Base-by-base conservation (phyloP, 495 filamentous ascomycete species). In the Cetradonia linearis region DNA sequence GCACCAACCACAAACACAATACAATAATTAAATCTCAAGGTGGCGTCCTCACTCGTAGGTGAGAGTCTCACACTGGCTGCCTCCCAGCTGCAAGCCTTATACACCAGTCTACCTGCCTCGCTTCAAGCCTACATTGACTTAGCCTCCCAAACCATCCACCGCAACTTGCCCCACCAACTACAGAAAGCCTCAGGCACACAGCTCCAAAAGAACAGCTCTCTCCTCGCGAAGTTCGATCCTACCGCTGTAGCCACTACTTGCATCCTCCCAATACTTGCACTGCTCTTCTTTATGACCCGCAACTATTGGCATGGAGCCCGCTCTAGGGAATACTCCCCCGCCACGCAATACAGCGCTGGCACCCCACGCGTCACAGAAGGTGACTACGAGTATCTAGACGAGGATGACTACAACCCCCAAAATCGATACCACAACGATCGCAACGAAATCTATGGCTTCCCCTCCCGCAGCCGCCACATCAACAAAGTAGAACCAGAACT, bases 351-450 rank as follows among this genome's bases (percentile, higher is more conserved):
- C 60, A 31, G 58, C 38, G 49, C 47, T 23, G 38, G 16, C 42
- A 61, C 70, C 23, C 83, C 84, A 10, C 74, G 83, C 62, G 83
- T 93, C 63, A 85, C 79, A 68, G 88, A 91, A 55, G 80, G 79
- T 13, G 87, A 92, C 67, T 95, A 84, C 71, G 83, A 80, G 66
- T 95, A 96, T 73, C 86, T 93, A 10, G 83, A 84, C 56, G 86
- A 90, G 60, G 55, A 59, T 6, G 63, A 62, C 20, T 73, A 85
- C 52, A 76, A 80, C 55, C 28, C 66, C 63, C 38, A 23, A 59
- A 34, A 62, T 71, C 50, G 68, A 65, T 56, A 65, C 56, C 75
- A 69, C 33, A 69, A 73, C 38, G 73, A 65, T 54, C 75, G 69
- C 36, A 70, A 73, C 47, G 73, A 70, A 56, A 65, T 60, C 56